Percentiles rank a stretch among this genome's conserved stretches.
phyloP scores from a whole-genome alignment of 129 eudicot species.

The Arctium lappa region DNA sequence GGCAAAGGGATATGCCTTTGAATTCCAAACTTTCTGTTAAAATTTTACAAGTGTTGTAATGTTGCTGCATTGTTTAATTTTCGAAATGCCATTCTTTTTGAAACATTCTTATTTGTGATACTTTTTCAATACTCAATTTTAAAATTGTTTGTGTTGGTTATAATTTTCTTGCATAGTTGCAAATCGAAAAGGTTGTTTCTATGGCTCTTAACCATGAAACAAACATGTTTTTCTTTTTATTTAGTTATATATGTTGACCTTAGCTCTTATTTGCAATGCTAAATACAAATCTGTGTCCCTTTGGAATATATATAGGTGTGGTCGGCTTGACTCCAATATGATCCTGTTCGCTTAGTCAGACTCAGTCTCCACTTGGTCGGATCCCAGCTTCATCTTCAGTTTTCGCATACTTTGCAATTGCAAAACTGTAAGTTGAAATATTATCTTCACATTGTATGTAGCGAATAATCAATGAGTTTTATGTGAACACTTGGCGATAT shows the following conservation, averaged over 20 bases:
- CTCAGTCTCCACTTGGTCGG: not conserved
- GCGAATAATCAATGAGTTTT: slow-evolving; percentile 21
- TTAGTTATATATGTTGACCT: not conserved
- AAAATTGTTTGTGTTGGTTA: no score
- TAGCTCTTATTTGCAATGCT: not conserved
- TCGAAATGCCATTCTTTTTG: no score
- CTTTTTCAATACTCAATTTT: no score
- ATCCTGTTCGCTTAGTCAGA: not conserved
- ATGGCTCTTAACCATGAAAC: not conserved
- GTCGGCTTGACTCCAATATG: slow-evolving; percentile 66
- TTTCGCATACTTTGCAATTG: slow-evolving; percentile 27
- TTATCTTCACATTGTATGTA: slow-evolving; percentile 22
- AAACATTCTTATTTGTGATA: no score
- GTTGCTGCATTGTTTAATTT: no score
- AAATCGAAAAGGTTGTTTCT: not conserved
- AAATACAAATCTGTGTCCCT: not conserved
- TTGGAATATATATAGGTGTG: slow-evolving; percentile 46
- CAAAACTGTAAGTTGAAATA: slow-evolving; percentile 18
- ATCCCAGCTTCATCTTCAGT: not conserved
- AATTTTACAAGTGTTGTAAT: no score
- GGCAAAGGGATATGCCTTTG: no score
- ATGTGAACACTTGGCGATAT: slow-evolving; percentile 16
- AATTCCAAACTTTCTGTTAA: no score
- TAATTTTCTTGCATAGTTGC: not conserved
- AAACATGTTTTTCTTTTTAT: not conserved